Base-by-base conservation (phyloP, 2,329 filamentous ascomycete species). In the Claviceps citrina region DNA sequence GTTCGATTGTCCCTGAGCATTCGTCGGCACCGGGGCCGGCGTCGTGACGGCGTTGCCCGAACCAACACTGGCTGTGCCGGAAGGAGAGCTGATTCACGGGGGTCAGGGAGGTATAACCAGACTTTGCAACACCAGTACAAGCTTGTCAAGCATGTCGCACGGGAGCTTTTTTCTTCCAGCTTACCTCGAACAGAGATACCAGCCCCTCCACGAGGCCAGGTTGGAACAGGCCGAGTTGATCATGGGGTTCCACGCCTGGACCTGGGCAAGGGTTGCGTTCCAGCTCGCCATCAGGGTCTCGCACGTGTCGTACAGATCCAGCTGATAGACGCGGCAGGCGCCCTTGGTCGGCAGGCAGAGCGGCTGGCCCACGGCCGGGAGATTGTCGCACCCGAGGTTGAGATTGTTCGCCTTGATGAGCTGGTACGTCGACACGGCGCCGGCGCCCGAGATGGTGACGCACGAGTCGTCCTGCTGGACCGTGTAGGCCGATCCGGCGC, bases 341-440 rank as follows among this genome's bases (percentile, higher is more conserved):
- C 10, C 19, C 8, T 16, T 16, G 7, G 18, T 8, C 13, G 27
- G 36, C 27, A 38, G 20, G 16, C 36, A 38, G 10, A 38, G 12
- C 19, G 36, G 15, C 13, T 30, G 25, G 13, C 36, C 36, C 8
- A 24, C 36, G 8, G 25, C 25, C 8, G 36, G 36, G 18, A 38
- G 18, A 38, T 20, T 31, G 36, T 38, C 27, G 19, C 36, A 38
- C n/a, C 26, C 36, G 26, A 38, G 25, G 28, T 38, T 24, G n/a
- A 38, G 36, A 4, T 24, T 31, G 16, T 38, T 38, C 20, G 7
- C 13, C 10, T 7, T 24, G 19, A 38, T 38, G 16, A 31, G 26
- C 26, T 30, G 16, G 7, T 38, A 13, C 10, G 36, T 30, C 15
- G 36, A 20, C 5, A 31, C 19, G 19, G 18, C 27, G 13, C 7